These are phyloP conservation scores for Camelina hispida DNA, from an alignment of 345 rosid genomes.

Conservation along the genomic window DNA sequence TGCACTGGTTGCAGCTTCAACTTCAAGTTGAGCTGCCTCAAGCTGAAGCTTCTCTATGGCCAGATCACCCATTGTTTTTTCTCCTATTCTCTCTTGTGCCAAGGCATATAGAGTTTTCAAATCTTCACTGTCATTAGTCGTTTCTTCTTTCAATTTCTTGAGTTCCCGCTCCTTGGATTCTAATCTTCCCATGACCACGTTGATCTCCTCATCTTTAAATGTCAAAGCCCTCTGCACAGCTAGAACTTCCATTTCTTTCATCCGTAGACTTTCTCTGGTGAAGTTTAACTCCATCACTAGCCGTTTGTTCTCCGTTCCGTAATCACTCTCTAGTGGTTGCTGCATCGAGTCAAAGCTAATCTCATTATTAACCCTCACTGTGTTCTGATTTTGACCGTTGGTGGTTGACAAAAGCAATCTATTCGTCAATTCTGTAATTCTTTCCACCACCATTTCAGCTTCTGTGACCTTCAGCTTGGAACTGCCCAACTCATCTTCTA, in stretches of 20 bases:
- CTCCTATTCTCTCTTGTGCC: conserved; percentile 73
- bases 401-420: conserved; percentile 54
- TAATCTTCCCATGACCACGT: conserved; percentile 51
- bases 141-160: conserved; percentile 62
- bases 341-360: conserved; percentile 41
- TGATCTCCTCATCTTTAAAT: conserved; percentile 69
- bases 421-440: conserved; percentile 66
- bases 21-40: conserved; percentile 80
- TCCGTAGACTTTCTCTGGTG: conserved; percentile 60
- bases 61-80: conserved; percentile 62
- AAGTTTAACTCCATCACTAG: conserved; percentile 67
- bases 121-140: conserved; percentile 63
- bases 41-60: conserved; percentile 86
- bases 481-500: conserved; percentile 62
- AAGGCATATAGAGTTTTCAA: conserved; percentile 61
- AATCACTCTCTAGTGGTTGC: conserved; percentile 49
- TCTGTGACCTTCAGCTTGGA: conserved; percentile 61
- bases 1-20: conserved; percentile 76
- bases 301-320: conserved; percentile 56
- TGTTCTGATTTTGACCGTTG: conserved; percentile 43
- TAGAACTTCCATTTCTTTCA: conserved; percentile 71
- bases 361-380: conserved; percentile 33
- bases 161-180: conserved; percentile 63
- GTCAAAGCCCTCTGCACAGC: conserved; percentile 64
- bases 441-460: conserved; percentile 69